These are phyloP conservation scores for Cokeromyces recurvatus DNA, from an alignment of 371 early-diverging fungal genomes.

Conservation along the genomic window DNA sequence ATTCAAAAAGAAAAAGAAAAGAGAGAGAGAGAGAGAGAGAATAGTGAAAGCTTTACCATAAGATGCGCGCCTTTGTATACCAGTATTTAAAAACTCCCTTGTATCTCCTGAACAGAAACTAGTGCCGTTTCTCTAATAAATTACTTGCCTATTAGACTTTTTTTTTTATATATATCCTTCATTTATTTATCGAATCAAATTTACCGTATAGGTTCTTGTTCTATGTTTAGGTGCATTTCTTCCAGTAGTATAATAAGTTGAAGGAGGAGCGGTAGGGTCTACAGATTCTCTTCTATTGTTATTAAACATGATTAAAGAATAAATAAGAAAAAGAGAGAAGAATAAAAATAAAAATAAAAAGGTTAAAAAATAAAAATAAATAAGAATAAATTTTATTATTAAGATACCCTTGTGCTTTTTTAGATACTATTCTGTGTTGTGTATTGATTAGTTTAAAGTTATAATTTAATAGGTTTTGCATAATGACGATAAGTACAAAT, in stretches of 20 bases:
- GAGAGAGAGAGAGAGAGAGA: background rate
- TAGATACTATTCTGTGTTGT: too few species aligned
- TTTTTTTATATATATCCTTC: too few species aligned
- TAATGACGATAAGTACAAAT: too few species aligned
- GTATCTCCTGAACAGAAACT: slow-evolving; percentile 1
- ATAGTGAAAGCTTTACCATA: slow-evolving; percentile 25
- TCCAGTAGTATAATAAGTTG: slow-evolving; percentile 47
- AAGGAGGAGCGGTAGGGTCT: slow-evolving; percentile 36
- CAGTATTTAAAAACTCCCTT: background rate
- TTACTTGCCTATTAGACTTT: too few species aligned
- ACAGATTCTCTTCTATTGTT: slow-evolving; percentile 9
- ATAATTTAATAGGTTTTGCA: too few species aligned
- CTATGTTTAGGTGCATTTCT: slow-evolving; percentile 21
- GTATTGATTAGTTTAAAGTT: too few species aligned
- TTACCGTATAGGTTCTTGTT: slow-evolving; percentile 26
- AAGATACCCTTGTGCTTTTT: too few species aligned
- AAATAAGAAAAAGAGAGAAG: background rate
- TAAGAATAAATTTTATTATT: background rate
- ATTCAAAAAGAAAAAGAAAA: background rate
- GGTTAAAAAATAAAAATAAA: background rate
- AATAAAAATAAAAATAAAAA: too few species aligned
- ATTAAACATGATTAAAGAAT: background rate
- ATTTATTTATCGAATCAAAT: too few species aligned
- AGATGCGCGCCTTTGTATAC: slow-evolving; percentile 33
- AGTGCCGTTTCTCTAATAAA: slow-evolving; percentile 5